Percentiles rank a stretch among this genome's conserved stretches.
Evolutionary conservation across 495 filamentous ascomycete genomes (phyloP).

Genomic region (Penicillium riverlandense): DNA sequence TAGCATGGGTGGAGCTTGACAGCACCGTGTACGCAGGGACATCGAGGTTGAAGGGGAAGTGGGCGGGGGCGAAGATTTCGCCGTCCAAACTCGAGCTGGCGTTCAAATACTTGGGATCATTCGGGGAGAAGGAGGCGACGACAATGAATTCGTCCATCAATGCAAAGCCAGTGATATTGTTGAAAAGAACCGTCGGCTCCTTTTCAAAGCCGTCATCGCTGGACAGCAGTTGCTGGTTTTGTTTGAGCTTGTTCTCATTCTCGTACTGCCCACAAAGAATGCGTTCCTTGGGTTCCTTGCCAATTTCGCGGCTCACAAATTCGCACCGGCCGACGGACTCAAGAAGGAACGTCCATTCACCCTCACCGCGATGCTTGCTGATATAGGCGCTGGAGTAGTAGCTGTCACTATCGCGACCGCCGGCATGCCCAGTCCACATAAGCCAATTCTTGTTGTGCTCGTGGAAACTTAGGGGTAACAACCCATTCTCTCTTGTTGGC

Average conservation of each 20-base stretch:
- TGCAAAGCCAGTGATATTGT: constrained; percentile 74
- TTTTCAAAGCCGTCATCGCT: constrained; percentile 70
- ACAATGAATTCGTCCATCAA: constrained; percentile 94
- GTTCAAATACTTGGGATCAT: constrained; percentile 59
- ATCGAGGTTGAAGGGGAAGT: constrained; percentile 76
- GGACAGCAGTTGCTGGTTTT: constrained; percentile 60
- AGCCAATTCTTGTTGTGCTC: constrained; percentile 74
- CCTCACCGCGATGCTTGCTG: constrained; percentile 65
- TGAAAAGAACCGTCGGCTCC: constrained; percentile 44
- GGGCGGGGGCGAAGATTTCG: constrained; percentile 67
- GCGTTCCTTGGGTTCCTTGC: constrained; percentile 51
- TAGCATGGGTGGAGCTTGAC: constrained; percentile 82
- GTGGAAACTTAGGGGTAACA: constrained; percentile 67
- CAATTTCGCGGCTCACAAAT: constrained; percentile 66
- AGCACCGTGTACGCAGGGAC: constrained; percentile 84
- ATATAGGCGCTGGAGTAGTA: constrained; percentile 69
- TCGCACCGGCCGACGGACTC: constrained; percentile 68
- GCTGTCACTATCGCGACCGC: constrained; percentile 35
- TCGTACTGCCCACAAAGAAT: constrained; percentile 75
- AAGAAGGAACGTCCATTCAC: constrained; percentile 58
- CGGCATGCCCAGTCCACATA: constrained; percentile 74
- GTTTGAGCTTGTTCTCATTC: constrained; percentile 45
- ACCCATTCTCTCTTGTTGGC: constrained; percentile 21
- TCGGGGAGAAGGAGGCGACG: constrained; percentile 63
- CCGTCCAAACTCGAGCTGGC: constrained; percentile 82